Evolutionary conservation across 306 rosid species (phyloP), one percentile per base, ranked within the genome.

Genomic region (Castanea mollissima): DNA sequence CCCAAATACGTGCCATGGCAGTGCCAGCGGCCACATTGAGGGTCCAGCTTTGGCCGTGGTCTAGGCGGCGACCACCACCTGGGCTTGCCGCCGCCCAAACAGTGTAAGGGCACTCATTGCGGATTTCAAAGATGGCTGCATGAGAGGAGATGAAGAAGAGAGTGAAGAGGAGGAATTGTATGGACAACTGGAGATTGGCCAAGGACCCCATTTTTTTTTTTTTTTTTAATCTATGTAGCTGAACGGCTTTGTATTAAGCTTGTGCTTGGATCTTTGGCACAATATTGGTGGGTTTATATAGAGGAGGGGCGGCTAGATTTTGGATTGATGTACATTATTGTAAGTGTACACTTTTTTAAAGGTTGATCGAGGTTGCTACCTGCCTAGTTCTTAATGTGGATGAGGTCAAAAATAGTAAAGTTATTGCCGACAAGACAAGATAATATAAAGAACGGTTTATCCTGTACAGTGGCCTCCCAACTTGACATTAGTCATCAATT

Each of bases 81-180:
- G 76, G 87, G 13, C 20, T 46, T 2, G 79, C 78, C 0, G 82
- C 84, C 0, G 84, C 84, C 87, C 87, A 84, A 4, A 76, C 79
- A 5, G 76, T 71, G 73, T 19, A 76, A 6, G 73, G 19, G 11
- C 87, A 84, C 2, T 72, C 69, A 65, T 79, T 84, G 13, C 19
- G 31, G 6, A 84, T 65, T 10, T 73, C 16, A 13, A 83, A 76
- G 11, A 10, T 44, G 69, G 81, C 84, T 14, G 85, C 82, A 3
- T 74, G 31, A 38, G 85, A 21, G n/a, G 51, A 74, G 55, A 34
- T 19, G 58, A 59, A 60, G 44, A 27, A 78, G 62, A 46, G 34
- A 5, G 74, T 14, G 41, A 56, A 5, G 1, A 67, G 23, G 46
- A 70, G 23, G 54, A 69, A 18, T 62, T 5, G 71, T 44, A 32